Evolutionary conservation across 1,284 basidiomycete genomes (phyloP).

Genomic region (Ustilago vetiveriae): DNA sequence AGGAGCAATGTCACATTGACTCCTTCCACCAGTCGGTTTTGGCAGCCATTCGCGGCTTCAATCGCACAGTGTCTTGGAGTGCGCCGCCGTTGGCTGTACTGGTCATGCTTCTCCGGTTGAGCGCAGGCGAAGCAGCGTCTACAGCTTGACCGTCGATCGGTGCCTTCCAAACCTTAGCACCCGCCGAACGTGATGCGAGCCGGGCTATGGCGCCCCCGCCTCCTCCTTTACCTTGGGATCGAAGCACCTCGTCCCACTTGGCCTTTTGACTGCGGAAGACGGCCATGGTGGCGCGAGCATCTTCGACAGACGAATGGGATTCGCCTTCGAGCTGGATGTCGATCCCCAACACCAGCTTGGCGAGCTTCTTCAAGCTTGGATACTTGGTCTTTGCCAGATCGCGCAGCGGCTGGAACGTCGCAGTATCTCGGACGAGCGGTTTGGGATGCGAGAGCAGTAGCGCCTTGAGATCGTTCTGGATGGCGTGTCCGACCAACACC

Average conservation of each 20-base stretch:
- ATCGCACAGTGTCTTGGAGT: constrained; percentile 16
- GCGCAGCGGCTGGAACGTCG: constrained; percentile 71
- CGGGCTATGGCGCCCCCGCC: background rate
- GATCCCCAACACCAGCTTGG: constrained; percentile 81
- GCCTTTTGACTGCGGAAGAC: constrained; percentile 86
- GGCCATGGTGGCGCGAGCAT: constrained; percentile 95
- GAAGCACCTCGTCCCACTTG: constrained; percentile 76
- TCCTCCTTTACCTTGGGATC: constrained; percentile 10
- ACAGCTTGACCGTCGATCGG: constrained; percentile 21
- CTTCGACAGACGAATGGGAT: constrained; percentile 70
- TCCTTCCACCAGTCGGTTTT: constrained; percentile 53
- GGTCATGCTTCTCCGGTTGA: constrained; percentile 19
- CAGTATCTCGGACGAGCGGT: constrained; percentile 82
- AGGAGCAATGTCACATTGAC: constrained; percentile 6
- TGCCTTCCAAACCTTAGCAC: constrained; percentile 28
- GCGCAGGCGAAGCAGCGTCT: constrained; percentile 30
- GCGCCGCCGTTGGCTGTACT: background rate
- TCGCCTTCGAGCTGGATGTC: constrained; percentile 76
- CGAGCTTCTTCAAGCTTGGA: constrained; percentile 83
- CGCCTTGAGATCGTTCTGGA: constrained; percentile 89
- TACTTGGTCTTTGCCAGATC: constrained; percentile 72
- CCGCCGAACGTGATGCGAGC: constrained; percentile 6
- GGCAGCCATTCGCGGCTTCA: constrained; percentile 38
- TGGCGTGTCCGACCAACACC: constrained; percentile 90
- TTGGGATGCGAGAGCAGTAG: constrained; percentile 90